Percentiles rank a stretch among this genome's conserved stretches.
phyloP scores from a whole-genome alignment of 1,139 yeast species.

The Nadsonia starkeyi-henricii region DNA sequence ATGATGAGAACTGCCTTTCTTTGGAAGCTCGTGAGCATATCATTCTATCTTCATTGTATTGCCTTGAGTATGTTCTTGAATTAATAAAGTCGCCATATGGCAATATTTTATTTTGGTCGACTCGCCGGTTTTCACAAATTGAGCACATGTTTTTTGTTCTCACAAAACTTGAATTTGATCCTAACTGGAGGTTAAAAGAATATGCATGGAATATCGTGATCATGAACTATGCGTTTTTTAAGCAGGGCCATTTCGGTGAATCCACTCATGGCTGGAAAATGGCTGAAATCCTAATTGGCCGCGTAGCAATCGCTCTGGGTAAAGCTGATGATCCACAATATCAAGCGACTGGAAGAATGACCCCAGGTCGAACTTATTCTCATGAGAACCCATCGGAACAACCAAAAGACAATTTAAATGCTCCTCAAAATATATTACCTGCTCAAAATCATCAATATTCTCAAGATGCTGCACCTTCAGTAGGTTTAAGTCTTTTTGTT shows the following conservation, averaged over 20 bases:
- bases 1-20: neutral
- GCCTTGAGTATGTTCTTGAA: slow-evolving; percentile 5
- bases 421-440: no score
- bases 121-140: slow-evolving; percentile 2
- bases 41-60: slow-evolving; percentile 1
- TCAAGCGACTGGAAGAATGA: neutral
- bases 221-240: slow-evolving; percentile 3
- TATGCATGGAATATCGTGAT: slow-evolving; percentile 5
- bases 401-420: no score
- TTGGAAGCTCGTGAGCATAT: slow-evolving; percentile 2
- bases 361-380: no score
- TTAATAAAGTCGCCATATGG: slow-evolving; percentile 2
- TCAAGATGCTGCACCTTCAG: no score
- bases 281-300: neutral
- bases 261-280: neutral
- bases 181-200: slow-evolving; percentile 3
- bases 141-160: slow-evolving; percentile 4
- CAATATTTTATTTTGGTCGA: slow-evolving; percentile 2
- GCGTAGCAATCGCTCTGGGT: neutral
- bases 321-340: neutral
- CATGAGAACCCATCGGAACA: no score
- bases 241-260: slow-evolving; percentile 4
- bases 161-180: slow-evolving; percentile 6
- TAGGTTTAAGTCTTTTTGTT: no score
- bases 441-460: no score